Evolutionary conservation across 495 filamentous ascomycete genomes (phyloP).

Genomic region (Hyaloscypha variabilis): DNA sequence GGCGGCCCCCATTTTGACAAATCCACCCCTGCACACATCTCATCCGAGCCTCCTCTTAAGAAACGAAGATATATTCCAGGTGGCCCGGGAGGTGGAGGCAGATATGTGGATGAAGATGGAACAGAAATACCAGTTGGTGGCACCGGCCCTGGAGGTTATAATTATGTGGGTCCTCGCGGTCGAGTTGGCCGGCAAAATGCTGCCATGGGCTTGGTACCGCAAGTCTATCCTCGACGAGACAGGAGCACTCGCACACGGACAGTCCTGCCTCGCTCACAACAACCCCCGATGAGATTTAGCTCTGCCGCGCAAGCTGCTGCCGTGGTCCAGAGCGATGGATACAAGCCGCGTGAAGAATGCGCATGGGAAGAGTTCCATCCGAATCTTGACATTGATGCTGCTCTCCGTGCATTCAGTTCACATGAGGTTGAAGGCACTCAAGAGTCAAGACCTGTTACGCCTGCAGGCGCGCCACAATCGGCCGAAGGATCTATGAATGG

Average conservation of each 20-base stretch:
- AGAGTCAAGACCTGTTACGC: slow-evolving; percentile 47
- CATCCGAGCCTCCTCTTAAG: slow-evolving; percentile 56
- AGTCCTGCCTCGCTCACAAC: slow-evolving; percentile 29
- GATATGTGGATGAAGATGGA: slow-evolving; percentile 70
- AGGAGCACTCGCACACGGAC: slow-evolving; percentile 55
- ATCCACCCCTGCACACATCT: slow-evolving; percentile 38
- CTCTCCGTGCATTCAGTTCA: slow-evolving; percentile 75
- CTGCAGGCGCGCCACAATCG: slow-evolving; percentile 26
- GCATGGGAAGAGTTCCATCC: slow-evolving; percentile 98
- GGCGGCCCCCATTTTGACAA: slow-evolving; percentile 21
- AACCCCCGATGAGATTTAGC: slow-evolving; percentile 57
- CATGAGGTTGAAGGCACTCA: slow-evolving; percentile 78
- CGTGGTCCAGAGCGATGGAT: slow-evolving; percentile 86
- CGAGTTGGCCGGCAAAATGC: slow-evolving; percentile 42
- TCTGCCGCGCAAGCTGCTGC: slow-evolving; percentile 86
- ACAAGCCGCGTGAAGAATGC: slow-evolving; percentile 95
- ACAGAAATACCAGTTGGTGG: slow-evolving; percentile 52
- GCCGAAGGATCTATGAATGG: slow-evolving; percentile 29
- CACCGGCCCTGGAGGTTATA: slow-evolving; percentile 47
- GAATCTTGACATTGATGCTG: slow-evolving; percentile 83
- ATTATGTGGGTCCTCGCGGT: slow-evolving; percentile 45
- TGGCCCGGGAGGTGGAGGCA: slow-evolving; percentile 77
- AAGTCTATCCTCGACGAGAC: slow-evolving; percentile 44
- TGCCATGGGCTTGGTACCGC: slow-evolving; percentile 40
- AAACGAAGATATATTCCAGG: slow-evolving; percentile 69